Base-by-base conservation (phyloP, 192 early-diverging fungal species). In the Gryganskiella cystojenkinii region DNA sequence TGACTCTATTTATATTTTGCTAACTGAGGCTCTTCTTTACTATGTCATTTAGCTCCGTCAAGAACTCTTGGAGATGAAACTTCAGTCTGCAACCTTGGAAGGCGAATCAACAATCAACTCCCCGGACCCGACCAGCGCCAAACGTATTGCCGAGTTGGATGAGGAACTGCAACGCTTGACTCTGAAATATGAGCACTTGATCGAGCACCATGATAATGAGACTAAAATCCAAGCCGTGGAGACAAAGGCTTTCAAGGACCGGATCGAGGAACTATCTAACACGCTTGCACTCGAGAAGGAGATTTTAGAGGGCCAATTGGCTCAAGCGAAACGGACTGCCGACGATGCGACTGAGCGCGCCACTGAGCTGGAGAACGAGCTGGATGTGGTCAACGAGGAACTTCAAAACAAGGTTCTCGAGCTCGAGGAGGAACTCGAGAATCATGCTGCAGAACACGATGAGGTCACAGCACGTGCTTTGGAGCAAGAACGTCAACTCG, bases 41-140 rank as follows among this genome's bases (percentile, higher is more conserved):
- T 37, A 56, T 50, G 45, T 3, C 6, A 49, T 24, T 0, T 30
- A 75, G 71, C 66, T 78, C 43, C 74, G 61, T 8, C 74, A 78
- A 59, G 67, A 78, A 33, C 24, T 78, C 0, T 15, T 78, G 53
- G 74, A 69, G 22, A n/a, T 78, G 25, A 64, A 78, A 40, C 34
- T 78, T 42, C 74, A 69, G 28, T 78, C 65, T 3, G 74, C 74
- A 20, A 67, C 74, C 3, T 17, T 59, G 37, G 74, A 78, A 10
- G 64, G 43, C 14, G 27, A 58, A 8, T 25, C 73, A 3, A 56
- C 43, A 3, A 47, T 47, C 43, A 56, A 63, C 31, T 27, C 47
- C 8, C 34, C 25, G 0, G 56, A 64, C 37, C 54, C 17, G 13
- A 22, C 44, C n/a, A 45, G 46, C 0, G 60, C 60, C 13, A 51